Base-by-base conservation (phyloP, 2,329 filamentous ascomycete species). In the Claviceps arundinis region DNA sequence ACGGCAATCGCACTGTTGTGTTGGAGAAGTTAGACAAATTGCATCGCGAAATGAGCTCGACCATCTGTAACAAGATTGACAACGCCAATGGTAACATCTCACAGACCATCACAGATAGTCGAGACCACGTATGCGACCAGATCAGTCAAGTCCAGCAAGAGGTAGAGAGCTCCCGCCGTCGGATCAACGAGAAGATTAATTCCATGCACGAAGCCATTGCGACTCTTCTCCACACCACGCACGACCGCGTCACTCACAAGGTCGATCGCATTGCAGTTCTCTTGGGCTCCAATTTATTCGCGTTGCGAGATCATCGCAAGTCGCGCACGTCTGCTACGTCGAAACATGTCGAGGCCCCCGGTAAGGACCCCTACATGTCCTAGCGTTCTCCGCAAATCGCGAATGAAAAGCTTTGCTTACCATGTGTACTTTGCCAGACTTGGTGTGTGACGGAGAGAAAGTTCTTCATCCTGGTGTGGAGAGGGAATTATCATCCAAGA, bases 101-200 rank as follows among this genome's bases (percentile, higher is more conserved):
- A 8, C 26, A 37, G 19, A 41, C 37, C 16, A 37, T 52, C 19
- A 30, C 44, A 34, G 45, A 48, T 2, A 43, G 37, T 7, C 46
- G 38, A 37, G 45, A 44, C 14, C 30, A 52, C 16, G 13, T 52
- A 17, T 47, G 14, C 26, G 50, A 17, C 13, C 30, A 24, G 17
- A 22, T 52, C 17, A 22, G 45, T 37, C 44, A 49, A 41, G 26
- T 46, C 14, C 51, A 45, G 17, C 30, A 45, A 26, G 51, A 52
- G 30, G 40, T 49, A 41, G 51, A 49, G 24, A 37, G 38, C 30
- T 52, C 45, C 11, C 51, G 51, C 22, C 50, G 50, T 30, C 50
- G 50, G 16, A 47, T 24, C 46, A 43, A 34, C 46, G 51, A 52
- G 22, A 52, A 45, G 30, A 44, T 52, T 19, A 52, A 45, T 41